Base-by-base conservation (phyloP, 441 rosid species). In the Gossypium davidsonii region DNA sequence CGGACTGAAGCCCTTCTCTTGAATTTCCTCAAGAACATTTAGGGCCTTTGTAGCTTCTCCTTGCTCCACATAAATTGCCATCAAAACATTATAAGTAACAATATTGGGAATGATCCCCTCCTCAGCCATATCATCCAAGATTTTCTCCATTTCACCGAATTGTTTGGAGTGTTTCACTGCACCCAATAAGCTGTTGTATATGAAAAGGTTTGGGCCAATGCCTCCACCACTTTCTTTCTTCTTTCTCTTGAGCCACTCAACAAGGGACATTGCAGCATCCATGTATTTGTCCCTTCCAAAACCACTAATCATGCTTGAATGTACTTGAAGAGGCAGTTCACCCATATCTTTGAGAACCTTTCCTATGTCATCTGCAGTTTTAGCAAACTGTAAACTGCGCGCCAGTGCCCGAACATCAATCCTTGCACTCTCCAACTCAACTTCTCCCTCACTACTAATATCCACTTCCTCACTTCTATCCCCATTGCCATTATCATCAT, bases 221-320 rank as follows among this genome's bases (percentile, higher is more conserved):
- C 12, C 55, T 52, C 90, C 83, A 1, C 82, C 81, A 23, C 86
- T 81, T 79, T 87, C 92, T 58, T 73, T 86, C 83, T 87, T 86
- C 84, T 85, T 90, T 80, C 81, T 84, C 84, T 85, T 87, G 56
- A 94, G 94, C 97, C 97, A 94, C 70, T 84, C 85, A 60, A 92
- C 88, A 62, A 94, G 83, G 2, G 97, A 94, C 65, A 90, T 37
- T 1, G 97, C 93, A 75, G 89, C 80, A 26, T 83, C 78, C 74
- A 89, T 66, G 76, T 73, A 79, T 78, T 83, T 89, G 67, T 88
- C 94, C 79, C 85, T 84, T 11, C 97, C 98, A 57, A 89, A 85
- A 67, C 88, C 87, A 73, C 75, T 87, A 58, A 94, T 89, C 86
- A 92, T 84, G 70, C 87, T 79, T 18, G 86, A 83, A 76, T 79